Evolutionary conservation across 768 basidiomycete genomes (phyloP).

Genomic region (Filobasidium wieringae): DNA sequence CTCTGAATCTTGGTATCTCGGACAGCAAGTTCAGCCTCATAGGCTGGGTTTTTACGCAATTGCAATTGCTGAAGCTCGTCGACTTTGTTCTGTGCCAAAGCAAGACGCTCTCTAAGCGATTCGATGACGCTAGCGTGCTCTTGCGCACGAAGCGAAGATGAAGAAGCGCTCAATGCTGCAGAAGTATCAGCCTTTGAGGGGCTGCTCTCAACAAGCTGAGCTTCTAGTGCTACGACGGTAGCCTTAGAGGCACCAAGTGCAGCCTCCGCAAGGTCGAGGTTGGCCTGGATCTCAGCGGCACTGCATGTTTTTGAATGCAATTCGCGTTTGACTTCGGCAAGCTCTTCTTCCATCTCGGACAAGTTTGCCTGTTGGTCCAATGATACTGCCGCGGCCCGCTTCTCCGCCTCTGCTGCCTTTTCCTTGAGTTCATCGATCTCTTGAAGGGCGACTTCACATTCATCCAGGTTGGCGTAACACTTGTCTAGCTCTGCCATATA

Average conservation of each 20-base stretch:
- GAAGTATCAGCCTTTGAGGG: background rate
- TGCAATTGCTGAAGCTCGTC: background rate
- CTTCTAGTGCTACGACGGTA: background rate
- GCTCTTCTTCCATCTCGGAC: constrained; percentile 22
- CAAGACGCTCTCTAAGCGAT: background rate
- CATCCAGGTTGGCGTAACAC: background rate
- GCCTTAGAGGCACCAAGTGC: background rate
- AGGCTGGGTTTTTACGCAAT: background rate
- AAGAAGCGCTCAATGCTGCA: background rate
- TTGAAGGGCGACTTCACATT: background rate
- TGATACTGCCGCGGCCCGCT: constrained; percentile 16
- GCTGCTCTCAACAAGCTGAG: background rate
- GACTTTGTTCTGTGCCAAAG: background rate
- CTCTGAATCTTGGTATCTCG: constrained; percentile 18
- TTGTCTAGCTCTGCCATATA: background rate
- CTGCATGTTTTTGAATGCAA: constrained; percentile 1
- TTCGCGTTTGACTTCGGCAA: constrained; percentile 30
- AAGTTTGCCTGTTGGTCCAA: constrained; percentile 20
- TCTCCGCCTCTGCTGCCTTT: constrained; percentile 13
- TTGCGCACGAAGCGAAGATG: background rate
- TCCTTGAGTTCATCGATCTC: background rate
- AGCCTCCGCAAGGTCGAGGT: background rate
- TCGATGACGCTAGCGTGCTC: background rate
- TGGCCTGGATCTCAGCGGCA: background rate
- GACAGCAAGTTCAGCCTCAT: background rate